Evolutionary conservation across 2,329 filamentous ascomycete genomes (phyloP), one percentile per base, ranked within the genome.

Genomic region (Fusarium veterinarium): DNA sequence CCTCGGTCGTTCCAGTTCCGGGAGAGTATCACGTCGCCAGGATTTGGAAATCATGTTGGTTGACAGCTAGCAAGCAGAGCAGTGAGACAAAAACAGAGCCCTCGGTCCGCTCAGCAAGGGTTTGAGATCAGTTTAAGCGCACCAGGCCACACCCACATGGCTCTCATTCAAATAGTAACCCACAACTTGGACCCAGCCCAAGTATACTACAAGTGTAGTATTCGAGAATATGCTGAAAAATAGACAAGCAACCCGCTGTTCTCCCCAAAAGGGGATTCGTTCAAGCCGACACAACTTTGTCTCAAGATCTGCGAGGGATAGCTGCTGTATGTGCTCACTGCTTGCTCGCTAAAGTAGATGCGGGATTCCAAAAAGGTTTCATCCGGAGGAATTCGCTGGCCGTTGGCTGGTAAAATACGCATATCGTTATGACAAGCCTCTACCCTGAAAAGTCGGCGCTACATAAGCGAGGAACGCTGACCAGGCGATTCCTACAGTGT

Each of bases 401-500:
- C 73, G 25, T 51, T 57, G 51, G 49, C 73, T 72, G 74, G 67
- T 70, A 60, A 63, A 74, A 64, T 69, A 16, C 52, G 66, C 67
- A 37, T 56, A 75, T 71, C 76, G 64, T 69, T 25, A 42, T 51
- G 55, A 69, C 69, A 57, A 64, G 76, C 76, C 76, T 71, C 67
- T 63, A 74, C 76, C 77, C 78, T 59, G 46, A 33, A 40, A 55
- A 58, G 71, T 71, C 77, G 72, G 74, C 78, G 76, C 76, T 76
- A 75, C 68, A 70, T 74, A 59, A 60, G 57, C 62, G 69, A 66
- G 72, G 68, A 67, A 77, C 83, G 87, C 87, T 89, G 88, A 86
- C 86, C 86, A 89, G 86, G 86, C 86, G 77, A 72, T 80, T 81
- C 80, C 78, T 76, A 76, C 75, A 77, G 80, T 81, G 78, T 80